phyloP scores from a whole-genome alignment of 805 yeast genomes.

The Saccharomyces eubayanus region DNA sequence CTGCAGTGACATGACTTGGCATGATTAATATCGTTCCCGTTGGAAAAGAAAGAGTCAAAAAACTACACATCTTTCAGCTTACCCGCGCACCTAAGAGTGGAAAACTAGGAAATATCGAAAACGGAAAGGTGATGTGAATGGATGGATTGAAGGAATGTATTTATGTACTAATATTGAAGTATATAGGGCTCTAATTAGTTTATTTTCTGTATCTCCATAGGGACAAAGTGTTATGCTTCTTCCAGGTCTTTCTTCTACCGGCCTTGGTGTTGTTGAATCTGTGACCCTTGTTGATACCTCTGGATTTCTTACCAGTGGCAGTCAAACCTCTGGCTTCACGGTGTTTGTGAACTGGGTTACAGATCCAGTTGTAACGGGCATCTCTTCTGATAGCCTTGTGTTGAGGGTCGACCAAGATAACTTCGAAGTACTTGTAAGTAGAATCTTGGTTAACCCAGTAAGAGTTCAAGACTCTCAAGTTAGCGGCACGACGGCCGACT shows the following conservation, averaged over 20 bases:
- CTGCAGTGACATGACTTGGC: not conserved
- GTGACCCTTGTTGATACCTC: conserved; percentile 99
- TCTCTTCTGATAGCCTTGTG: conserved; percentile 98
- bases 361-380: conserved; percentile 97
- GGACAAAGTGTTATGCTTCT: conserved; percentile 93
- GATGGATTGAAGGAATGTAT: not conserved
- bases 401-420: conserved; percentile 89
- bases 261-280: conserved; percentile 92
- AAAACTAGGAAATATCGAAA: not conserved
- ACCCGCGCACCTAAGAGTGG: not conserved
- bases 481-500: conserved; percentile 94
- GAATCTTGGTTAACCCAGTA: conserved; percentile 99
- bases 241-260: conserved; percentile 99
- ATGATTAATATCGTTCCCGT: not conserved
- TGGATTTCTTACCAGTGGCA: conserved; percentile 91
- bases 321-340: conserved; percentile 98
- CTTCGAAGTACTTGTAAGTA: conserved; percentile 97
- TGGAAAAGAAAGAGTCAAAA: not conserved
- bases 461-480: conserved; percentile 96
- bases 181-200: conserved; percentile 43
- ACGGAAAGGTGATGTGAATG: not conserved
- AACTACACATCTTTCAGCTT: not conserved
- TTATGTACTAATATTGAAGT: not conserved
- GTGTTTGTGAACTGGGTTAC: conserved; percentile 98
- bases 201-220: conserved; percentile 97